phyloP scores from a whole-genome alignment of 108 stramenopile species.

The Schizochytrium sp. region DNA sequence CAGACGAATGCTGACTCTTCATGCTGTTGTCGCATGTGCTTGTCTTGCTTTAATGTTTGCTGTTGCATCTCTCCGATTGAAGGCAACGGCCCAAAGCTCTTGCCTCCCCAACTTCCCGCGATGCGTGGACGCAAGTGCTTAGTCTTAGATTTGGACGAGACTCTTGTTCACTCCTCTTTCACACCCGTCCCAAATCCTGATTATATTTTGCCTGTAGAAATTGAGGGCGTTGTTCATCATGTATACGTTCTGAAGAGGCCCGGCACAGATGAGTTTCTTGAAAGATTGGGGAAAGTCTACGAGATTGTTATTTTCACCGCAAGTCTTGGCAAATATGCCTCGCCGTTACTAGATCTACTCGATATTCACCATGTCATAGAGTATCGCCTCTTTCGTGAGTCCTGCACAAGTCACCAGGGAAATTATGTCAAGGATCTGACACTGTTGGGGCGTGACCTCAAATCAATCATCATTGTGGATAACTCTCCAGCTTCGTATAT shows the following conservation, averaged over 20 bases:
- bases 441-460: constrained; percentile 86
- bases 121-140: constrained; percentile 84
- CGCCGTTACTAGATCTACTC: constrained; percentile 93
- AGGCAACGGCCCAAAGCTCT: neutral
- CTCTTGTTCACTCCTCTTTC: constrained; percentile 94
- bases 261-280: constrained; percentile 93
- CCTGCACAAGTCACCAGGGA: constrained; percentile 95
- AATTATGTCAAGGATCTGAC: constrained; percentile 97
- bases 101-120: constrained; percentile 50
- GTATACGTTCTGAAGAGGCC: constrained; percentile 98
- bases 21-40: neutral
- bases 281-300: constrained; percentile 91
- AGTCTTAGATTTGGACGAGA: constrained; percentile 97
- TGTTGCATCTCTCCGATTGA: neutral
- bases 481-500: constrained; percentile 95
- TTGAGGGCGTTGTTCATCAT: constrained; percentile 94
- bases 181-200: constrained; percentile 89
- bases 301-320: constrained; percentile 99
- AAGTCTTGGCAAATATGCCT: constrained; percentile 96
- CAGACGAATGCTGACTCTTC: neutral
- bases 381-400: constrained; percentile 92
- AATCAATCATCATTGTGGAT: constrained; percentile 93
- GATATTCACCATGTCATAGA: constrained; percentile 86
- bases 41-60: constrained; percentile 14
- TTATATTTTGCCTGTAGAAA: constrained; percentile 90